Conservation (phyloP, 1,284 basidiomycete genomes). For the Dichomitus squalens region DNA sequence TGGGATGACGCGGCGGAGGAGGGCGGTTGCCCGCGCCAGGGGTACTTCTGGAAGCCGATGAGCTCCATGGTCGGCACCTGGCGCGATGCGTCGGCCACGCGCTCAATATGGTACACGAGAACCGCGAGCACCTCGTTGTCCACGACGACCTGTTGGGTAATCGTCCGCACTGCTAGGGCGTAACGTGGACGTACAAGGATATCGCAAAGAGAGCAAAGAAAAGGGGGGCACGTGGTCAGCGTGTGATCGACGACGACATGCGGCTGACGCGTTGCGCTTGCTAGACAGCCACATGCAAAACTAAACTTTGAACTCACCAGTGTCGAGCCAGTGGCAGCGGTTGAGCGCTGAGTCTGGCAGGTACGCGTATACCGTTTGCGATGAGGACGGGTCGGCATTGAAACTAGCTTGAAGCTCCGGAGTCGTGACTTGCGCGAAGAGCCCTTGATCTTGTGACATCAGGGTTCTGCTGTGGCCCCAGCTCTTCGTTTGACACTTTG, state of each 20-base stretch:
- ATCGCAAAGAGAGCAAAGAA: not conserved
- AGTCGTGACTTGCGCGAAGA: slow-evolving; percentile 44
- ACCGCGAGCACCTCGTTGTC: slow-evolving; percentile 63
- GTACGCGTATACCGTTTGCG: slow-evolving; percentile 43
- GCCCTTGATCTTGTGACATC: slow-evolving; percentile 51
- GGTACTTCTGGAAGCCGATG: slow-evolving; percentile 54
- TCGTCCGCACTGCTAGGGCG: slow-evolving; percentile 44
- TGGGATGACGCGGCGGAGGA: slow-evolving; percentile 24
- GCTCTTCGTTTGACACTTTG: slow-evolving; percentile 63
- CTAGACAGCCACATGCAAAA: not conserved
- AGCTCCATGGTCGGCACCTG: slow-evolving; percentile 59
- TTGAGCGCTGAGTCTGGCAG: slow-evolving; percentile 63
- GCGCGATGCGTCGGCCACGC: slow-evolving; percentile 43
- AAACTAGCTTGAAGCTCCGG: slow-evolving; percentile 24
- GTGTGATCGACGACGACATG: slow-evolving; percentile 21
- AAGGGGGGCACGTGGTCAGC: slow-evolving; percentile 17
- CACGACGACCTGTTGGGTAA: slow-evolving; percentile 69
- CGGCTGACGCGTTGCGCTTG: slow-evolving; percentile 16
- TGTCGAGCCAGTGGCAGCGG: slow-evolving; percentile 60
- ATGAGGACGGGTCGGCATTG: slow-evolving; percentile 24
- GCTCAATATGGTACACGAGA: slow-evolving; percentile 68
- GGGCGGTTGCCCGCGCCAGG: slow-evolving; percentile 19
- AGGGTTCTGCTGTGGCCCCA: slow-evolving; percentile 48
- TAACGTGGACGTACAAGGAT: not conserved
- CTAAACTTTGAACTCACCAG: slow-evolving; percentile 38